Percentiles rank a stretch among this genome's conserved stretches.
Evolutionary conservation across 148 eudicot genomes (phyloP).

Genomic region (Gaultheria prostrata): DNA sequence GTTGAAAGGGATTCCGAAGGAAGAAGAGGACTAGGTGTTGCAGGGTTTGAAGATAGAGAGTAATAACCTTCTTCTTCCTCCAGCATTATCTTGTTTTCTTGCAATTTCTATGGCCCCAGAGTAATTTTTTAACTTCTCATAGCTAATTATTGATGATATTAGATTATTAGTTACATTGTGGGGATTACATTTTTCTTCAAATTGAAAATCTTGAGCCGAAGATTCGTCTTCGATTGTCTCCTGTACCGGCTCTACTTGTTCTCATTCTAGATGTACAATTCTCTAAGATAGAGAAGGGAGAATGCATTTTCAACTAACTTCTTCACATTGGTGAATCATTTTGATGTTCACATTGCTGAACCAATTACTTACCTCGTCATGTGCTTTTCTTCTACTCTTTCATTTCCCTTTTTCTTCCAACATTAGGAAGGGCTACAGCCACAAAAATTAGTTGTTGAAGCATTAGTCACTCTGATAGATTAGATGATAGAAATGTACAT

Average conservation of each 20-base stretch:
- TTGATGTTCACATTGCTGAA: background rate
- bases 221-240: background rate
- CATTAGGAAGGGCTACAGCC: background rate
- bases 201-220: background rate
- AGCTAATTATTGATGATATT: background rate
- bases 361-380: background rate
- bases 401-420: background rate
- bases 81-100: background rate
- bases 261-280: background rate
- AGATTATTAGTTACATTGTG: background rate
- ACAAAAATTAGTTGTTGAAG: background rate
- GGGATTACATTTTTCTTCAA: background rate
- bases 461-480: background rate
- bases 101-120: background rate
- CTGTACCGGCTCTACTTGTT: background rate
- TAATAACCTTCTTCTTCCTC: slow-evolving; percentile 7
- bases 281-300: background rate
- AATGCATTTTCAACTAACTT: background rate
- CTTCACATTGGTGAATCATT: background rate
- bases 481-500: background rate
- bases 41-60: slow-evolving; percentile 33
- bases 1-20: slow-evolving; percentile 15
- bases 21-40: slow-evolving; percentile 28
- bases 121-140: background rate
- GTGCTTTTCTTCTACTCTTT: background rate